Conservation (phyloP, 306 rosid species). For the Oemleria cerasiformis region DNA sequence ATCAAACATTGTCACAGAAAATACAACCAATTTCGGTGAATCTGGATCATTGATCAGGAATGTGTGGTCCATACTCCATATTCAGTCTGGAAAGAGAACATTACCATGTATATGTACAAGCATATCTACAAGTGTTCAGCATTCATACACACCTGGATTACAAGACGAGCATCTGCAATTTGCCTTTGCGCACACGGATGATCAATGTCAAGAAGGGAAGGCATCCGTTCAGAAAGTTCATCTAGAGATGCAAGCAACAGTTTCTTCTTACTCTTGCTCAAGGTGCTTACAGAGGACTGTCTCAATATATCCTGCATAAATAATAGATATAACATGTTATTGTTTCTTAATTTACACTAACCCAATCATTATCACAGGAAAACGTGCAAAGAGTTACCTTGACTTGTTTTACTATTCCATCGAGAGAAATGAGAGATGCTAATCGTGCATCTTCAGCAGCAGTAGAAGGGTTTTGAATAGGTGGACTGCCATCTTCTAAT, state of each 20-base stretch:
- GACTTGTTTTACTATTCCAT: constrained; percentile 83
- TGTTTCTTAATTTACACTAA: constrained; percentile 12
- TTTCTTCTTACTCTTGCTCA: constrained; percentile 79
- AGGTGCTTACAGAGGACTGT: constrained; percentile 56
- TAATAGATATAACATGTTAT: constrained; percentile 16
- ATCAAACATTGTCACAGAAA: too few relatives aligned
- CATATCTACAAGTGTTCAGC: neutral
- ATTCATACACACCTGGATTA: constrained; percentile 60
- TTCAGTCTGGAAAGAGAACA: neutral
- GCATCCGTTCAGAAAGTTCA: constrained; percentile 80
- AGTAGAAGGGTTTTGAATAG: constrained; percentile 83
- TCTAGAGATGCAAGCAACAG: constrained; percentile 62
- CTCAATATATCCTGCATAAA: constrained; percentile 59
- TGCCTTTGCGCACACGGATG: constrained; percentile 89
- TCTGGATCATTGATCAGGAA: neutral
- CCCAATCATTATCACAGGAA: constrained; percentile 5
- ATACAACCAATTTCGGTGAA: neutral
- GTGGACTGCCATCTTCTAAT: constrained; percentile 74
- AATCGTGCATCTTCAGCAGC: constrained; percentile 94
- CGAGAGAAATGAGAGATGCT: constrained; percentile 94
- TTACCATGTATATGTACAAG: neutral
- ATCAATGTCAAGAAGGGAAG: constrained; percentile 90
- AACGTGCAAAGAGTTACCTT: constrained; percentile 50
- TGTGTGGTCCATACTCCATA: neutral
- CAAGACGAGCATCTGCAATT: constrained; percentile 58